Evolutionary conservation across 75 land plant species (phyloP).

Genomic region (Selaginella moellendorffii): DNA sequence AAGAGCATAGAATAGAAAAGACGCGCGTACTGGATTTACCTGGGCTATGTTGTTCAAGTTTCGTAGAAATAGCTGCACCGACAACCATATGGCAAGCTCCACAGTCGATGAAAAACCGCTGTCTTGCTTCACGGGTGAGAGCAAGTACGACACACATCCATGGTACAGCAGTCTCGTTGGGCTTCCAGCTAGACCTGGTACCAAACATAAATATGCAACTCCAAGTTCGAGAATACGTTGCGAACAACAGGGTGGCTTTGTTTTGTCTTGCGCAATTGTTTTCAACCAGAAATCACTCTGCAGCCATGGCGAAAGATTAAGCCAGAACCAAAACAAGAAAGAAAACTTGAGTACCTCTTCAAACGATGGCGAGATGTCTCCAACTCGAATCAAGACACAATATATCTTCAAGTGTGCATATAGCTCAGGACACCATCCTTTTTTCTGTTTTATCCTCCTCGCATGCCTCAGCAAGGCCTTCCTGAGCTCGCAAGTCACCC

Average conservation of each 20-base stretch:
- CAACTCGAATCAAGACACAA: conserved; percentile 27
- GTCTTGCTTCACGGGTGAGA: conserved; percentile 9
- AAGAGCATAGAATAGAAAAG: background rate
- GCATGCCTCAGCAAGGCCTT: conserved; percentile 25
- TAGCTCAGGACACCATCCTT: conserved; percentile 31
- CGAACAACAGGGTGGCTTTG: conserved; percentile 9
- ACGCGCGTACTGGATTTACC: conserved; percentile 13
- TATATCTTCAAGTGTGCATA: conserved; percentile 32
- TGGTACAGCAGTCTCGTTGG: conserved; percentile 17
- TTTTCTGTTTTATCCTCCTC: conserved; percentile 13
- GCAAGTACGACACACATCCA: conserved; percentile 16
- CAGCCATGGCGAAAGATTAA: no score
- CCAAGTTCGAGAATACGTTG: conserved; percentile 28
- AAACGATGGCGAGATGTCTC: conserved; percentile 24
- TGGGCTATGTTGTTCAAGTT: conserved; percentile 20
- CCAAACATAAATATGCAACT: conserved; percentile 31
- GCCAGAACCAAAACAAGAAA: conserved; percentile 8
- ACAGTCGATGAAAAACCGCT: conserved; percentile 12
- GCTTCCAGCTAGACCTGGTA: conserved; percentile 26
- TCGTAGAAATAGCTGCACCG: conserved; percentile 29
- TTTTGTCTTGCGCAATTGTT: conserved; percentile 7
- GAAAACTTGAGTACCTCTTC: conserved; percentile 25
- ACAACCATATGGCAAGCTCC: conserved; percentile 32
- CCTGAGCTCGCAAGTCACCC: background rate
- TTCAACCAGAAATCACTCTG: conserved; percentile 31